Evolutionary conservation across 2,329 filamentous ascomycete species (phyloP).

Genomic region (Cryoendolithus antarcticus): DNA sequence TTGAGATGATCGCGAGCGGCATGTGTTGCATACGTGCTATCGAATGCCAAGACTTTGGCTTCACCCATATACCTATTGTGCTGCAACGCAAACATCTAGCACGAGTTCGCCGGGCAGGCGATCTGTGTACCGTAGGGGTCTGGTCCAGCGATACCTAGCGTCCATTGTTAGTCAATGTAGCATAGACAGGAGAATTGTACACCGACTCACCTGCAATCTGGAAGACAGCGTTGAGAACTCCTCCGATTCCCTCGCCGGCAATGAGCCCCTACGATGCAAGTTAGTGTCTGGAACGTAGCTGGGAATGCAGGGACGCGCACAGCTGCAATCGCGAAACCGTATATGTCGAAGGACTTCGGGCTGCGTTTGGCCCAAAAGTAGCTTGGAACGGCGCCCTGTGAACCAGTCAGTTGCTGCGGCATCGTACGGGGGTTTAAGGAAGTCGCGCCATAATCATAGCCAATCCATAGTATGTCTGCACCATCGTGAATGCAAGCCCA

Average conservation of each 20-base stretch:
- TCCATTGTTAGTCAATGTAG: no score
- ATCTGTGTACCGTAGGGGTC: slow-evolving; percentile 29
- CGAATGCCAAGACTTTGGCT: no score
- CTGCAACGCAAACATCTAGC: slow-evolving; percentile 11
- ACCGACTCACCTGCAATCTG: slow-evolving; percentile 24
- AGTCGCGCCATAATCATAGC: slow-evolving; percentile 40
- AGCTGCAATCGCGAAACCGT: slow-evolving; percentile 12
- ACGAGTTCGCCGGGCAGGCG: slow-evolving; percentile 28
- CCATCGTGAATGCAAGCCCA: slow-evolving; percentile 46
- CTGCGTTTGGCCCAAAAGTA: slow-evolving; percentile 44
- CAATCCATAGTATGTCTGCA: slow-evolving; percentile 44
- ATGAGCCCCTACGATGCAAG: slow-evolving; percentile 28
- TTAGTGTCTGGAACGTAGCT: no score
- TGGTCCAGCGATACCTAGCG: slow-evolving; percentile 26
- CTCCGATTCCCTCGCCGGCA: slow-evolving; percentile 51
- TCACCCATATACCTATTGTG: no score
- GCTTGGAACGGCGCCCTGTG: slow-evolving; percentile 33
- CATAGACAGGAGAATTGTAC: no score
- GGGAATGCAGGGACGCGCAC: no score
- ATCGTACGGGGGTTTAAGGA: no score
- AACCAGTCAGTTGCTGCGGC: no score
- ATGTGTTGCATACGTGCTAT: no score
- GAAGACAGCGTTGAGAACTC: slow-evolving; percentile 47
- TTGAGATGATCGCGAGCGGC: no score
- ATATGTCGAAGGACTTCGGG: slow-evolving; percentile 42